These are phyloP conservation scores for Globisporangium rhizosaccharum DNA, from an alignment of 352 stramenopile species.

Conservation along the genomic window DNA sequence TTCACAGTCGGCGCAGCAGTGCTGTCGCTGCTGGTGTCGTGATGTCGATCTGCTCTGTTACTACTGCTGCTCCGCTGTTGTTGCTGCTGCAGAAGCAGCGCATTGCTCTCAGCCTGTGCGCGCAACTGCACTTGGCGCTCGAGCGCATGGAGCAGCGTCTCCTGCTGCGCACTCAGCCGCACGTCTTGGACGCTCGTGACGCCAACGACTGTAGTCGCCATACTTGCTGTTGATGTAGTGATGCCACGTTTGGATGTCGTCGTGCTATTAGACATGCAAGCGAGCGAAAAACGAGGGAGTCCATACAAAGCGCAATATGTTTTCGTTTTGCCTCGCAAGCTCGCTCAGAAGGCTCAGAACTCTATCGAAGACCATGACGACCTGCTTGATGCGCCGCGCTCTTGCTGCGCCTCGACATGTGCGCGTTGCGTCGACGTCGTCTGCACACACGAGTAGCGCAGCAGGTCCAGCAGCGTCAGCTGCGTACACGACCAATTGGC, in stretches of 20 bases:
- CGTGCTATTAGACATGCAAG: background rate
- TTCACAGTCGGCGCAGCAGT: slow-evolving; percentile 26
- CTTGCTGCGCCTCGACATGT: background rate
- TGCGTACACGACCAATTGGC: slow-evolving; percentile 36
- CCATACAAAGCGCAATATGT: too few relatives aligned
- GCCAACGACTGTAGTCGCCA: background rate
- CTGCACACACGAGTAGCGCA: background rate
- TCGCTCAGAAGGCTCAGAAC: too few relatives aligned
- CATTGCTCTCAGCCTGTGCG: slow-evolving; percentile 38
- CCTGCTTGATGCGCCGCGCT: too few relatives aligned
- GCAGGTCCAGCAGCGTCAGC: background rate
- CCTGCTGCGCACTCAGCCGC: slow-evolving; percentile 36
- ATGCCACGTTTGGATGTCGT: background rate
- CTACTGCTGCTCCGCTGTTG: background rate
- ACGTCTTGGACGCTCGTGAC: slow-evolving; percentile 23
- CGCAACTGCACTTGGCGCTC: slow-evolving; percentile 56
- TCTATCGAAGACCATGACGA: too few relatives aligned
- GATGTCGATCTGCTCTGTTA: background rate
- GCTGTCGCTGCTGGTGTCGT: background rate
- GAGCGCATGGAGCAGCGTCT: slow-evolving; percentile 47
- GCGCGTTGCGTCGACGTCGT: background rate
- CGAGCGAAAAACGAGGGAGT: too few relatives aligned
- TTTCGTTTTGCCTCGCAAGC: too few relatives aligned
- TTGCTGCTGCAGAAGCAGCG: slow-evolving; percentile 26
- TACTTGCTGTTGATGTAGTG: background rate